phyloP scores from a whole-genome alignment of 129 eudicot species.

The Rutidosis leptorrhynchoides region DNA sequence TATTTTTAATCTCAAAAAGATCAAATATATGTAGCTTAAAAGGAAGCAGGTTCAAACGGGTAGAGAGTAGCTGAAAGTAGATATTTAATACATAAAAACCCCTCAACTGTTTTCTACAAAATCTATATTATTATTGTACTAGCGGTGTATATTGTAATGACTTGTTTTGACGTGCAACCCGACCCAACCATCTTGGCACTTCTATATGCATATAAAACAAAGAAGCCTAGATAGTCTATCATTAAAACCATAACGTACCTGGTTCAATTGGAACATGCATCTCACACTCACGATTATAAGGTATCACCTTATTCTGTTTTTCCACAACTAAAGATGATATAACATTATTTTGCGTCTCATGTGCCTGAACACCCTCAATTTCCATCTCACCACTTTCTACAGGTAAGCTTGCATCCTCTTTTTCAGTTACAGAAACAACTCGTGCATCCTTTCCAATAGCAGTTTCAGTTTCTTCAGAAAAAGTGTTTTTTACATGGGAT shows the following conservation, averaged over 20 bases:
- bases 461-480: no score
- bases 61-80: not conserved
- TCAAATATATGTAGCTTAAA: not conserved
- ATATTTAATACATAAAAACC: not conserved
- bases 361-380: slow-evolving; percentile 25
- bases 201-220: not conserved
- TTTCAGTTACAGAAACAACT: slow-evolving; percentile 32
- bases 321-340: slow-evolving; percentile 27
- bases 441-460: slow-evolving; percentile 18
- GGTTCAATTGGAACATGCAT: slow-evolving; percentile 19
- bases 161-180: not conserved
- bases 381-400: slow-evolving; percentile 32
- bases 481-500: no score
- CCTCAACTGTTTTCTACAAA: not conserved
- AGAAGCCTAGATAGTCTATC: slow-evolving; percentile 17
- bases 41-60: not conserved
- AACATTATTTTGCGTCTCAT: slow-evolving; percentile 23
- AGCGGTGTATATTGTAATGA: not conserved
- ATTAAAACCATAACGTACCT: slow-evolving; percentile 31
- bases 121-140: not conserved
- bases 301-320: slow-evolving; percentile 24
- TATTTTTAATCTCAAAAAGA: not conserved
- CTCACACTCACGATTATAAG: slow-evolving; percentile 30
- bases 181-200: not conserved
- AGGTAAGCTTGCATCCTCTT: slow-evolving; percentile 23